A percentile compares a stretch with the other conserved stretches of the same genome.
Conservation (phyloP, 1,284 basidiomycete genomes). For the Cryptococcus maquisensis region DNA sequence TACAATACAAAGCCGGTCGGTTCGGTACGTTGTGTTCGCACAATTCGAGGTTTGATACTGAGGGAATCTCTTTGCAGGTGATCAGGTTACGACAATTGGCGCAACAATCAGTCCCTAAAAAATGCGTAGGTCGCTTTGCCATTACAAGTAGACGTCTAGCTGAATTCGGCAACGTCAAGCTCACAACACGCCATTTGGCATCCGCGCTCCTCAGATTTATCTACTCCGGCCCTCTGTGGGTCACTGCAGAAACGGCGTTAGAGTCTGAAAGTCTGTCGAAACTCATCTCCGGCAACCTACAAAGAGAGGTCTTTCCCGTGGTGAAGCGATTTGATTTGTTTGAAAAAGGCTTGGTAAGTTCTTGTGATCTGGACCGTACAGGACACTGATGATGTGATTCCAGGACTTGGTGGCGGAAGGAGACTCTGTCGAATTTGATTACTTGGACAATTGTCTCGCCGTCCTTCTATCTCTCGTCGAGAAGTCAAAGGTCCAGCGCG, state of each 20-base stretch:
- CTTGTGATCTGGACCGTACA: neutral
- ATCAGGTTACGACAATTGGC: constrained; percentile 14
- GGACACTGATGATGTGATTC: neutral
- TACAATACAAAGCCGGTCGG: constrained; percentile 13
- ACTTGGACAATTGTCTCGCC: constrained; percentile 1
- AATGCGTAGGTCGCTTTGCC: constrained; percentile 2
- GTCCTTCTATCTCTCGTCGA: constrained; percentile 1
- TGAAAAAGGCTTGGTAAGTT: constrained; percentile 29
- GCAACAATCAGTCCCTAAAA: constrained; percentile 4
- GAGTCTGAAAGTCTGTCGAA: neutral
- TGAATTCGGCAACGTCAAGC: neutral
- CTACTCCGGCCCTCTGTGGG: neutral
- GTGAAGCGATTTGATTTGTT: constrained; percentile 21
- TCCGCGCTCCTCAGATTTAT: constrained; percentile 11
- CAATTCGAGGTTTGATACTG: neutral
- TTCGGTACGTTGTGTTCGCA: constrained; percentile 10
- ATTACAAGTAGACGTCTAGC: neutral
- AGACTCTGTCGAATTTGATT: constrained; percentile 3
- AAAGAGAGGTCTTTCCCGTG: constrained; percentile 9
- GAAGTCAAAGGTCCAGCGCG: neutral
- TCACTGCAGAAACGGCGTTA: neutral
- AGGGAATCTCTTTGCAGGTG: constrained; percentile 6
- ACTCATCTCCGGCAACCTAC: constrained; percentile 6
- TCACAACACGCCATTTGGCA: constrained; percentile 17
- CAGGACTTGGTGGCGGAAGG: constrained; percentile 10